A percentile compares a stretch with the other conserved stretches of the same genome.
Conservation (phyloP, 179 eudicot genomes). For the Heliamphora pulchella region DNA sequence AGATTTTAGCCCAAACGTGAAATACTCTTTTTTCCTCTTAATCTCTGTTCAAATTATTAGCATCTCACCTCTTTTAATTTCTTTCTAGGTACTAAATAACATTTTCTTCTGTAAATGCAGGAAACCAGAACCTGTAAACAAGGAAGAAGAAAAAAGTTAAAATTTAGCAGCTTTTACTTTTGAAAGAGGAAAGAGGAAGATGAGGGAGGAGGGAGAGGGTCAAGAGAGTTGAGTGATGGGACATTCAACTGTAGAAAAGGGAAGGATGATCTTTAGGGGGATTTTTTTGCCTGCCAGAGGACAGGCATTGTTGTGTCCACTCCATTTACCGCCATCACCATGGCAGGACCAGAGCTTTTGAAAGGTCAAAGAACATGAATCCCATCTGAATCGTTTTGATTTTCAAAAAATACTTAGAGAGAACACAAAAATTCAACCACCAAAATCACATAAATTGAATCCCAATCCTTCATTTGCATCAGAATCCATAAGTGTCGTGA, state of each 20-base stretch:
- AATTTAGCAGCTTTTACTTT: not conserved
- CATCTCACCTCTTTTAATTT: not conserved
- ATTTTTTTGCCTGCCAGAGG: constrained; percentile 41
- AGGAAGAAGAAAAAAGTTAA: constrained; percentile 9
- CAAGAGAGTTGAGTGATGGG: constrained; percentile 27
- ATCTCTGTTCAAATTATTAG: not conserved
- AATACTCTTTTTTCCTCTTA: not conserved
- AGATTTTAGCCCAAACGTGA: too few relatives aligned
- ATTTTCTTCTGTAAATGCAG: constrained; percentile 14
- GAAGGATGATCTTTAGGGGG: constrained; percentile 42
- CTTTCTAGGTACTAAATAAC: not conserved
- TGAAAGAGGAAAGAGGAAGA: constrained; percentile 13
- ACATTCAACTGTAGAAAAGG: constrained; percentile 29
- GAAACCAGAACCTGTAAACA: constrained; percentile 17
- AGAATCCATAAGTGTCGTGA: too few relatives aligned
- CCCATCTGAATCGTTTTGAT: not conserved
- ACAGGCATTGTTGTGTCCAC: constrained; percentile 39
- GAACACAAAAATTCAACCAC: too few relatives aligned
- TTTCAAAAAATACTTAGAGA: too few relatives aligned
- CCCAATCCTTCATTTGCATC: too few relatives aligned
- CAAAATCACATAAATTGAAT: too few relatives aligned
- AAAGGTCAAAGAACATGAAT: constrained; percentile 6
- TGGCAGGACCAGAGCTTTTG: not conserved
- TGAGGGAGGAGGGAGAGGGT: not conserved
- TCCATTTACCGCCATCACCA: constrained; percentile 13